Conservation (phyloP, 768 basidiomycete genomes). For the Mrakia gelida region DNA sequence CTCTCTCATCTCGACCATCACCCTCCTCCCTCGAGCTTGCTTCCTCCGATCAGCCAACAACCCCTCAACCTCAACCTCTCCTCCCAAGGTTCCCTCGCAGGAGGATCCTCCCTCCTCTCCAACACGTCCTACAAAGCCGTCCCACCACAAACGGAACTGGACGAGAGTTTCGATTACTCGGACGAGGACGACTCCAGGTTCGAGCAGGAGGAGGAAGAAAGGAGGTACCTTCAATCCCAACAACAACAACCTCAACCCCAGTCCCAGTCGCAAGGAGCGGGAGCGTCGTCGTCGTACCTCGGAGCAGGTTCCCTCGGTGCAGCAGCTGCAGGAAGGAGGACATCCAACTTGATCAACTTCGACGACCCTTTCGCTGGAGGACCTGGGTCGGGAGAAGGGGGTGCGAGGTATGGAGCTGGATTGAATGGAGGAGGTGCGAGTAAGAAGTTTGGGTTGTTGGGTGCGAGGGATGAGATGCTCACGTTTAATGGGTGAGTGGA, state of each 20-base stretch:
- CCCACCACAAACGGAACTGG: neutral
- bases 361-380: slow-evolving; percentile 11
- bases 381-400: neutral
- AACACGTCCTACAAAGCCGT: neutral
- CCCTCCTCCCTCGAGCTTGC: neutral
- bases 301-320: too few species aligned
- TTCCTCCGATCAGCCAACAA: neutral
- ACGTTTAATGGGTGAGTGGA: slow-evolving; percentile 30
- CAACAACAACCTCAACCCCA: neutral
- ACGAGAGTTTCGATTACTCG: neutral
- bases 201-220: slow-evolving; percentile 3
- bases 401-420: neutral
- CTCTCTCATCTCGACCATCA: neutral
- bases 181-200: neutral
- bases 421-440: neutral
- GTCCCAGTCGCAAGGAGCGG: too few species aligned
- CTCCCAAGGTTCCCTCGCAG: neutral
- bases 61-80: neutral
- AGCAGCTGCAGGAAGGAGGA: neutral
- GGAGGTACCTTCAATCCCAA: neutral
- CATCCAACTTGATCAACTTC: neutral
- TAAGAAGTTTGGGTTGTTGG: neutral
- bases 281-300: too few species aligned
- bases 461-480: slow-evolving; percentile 24
- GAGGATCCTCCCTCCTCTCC: neutral